Evolutionary conservation across 2,329 filamentous ascomycete species (phyloP).

Genomic region (Xylariaceae sp.): DNA sequence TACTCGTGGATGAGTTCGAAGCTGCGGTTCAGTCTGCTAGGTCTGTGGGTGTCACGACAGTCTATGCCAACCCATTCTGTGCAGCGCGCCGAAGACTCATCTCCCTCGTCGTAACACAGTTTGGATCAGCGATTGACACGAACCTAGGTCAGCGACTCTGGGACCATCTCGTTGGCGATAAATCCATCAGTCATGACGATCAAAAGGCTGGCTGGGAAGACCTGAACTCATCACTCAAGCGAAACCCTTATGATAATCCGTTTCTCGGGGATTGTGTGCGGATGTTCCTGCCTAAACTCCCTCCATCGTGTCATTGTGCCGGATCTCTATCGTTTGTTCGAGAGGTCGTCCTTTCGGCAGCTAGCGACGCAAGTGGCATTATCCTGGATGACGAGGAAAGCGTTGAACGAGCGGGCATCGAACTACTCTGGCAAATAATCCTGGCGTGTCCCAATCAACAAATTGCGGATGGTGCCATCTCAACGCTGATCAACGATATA

Average conservation of each 20-base stretch:
- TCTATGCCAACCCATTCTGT: slow-evolving; percentile 46
- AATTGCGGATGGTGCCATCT: slow-evolving; percentile 64
- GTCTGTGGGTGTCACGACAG: slow-evolving; percentile 37
- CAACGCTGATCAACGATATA: slow-evolving; percentile 62
- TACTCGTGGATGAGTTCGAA: slow-evolving; percentile 62
- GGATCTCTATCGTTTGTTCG: slow-evolving; percentile 61
- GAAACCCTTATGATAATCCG: slow-evolving; percentile 44
- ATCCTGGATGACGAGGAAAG: slow-evolving; percentile 48
- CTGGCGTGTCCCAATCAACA: slow-evolving; percentile 59
- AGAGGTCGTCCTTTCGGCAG: slow-evolving; percentile 43
- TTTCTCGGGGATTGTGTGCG: slow-evolving; percentile 52
- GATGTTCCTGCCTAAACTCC: slow-evolving; percentile 52
- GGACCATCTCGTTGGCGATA: slow-evolving; percentile 64
- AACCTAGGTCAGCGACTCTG: slow-evolving; percentile 63
- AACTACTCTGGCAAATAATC: slow-evolving; percentile 80
- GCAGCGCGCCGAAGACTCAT: slow-evolving; percentile 54
- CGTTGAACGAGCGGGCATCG: slow-evolving; percentile 50
- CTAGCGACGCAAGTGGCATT: slow-evolving; percentile 41
- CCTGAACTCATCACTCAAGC: slow-evolving; percentile 46
- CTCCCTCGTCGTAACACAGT: slow-evolving; percentile 49
- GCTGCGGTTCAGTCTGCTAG: slow-evolving; percentile 44
- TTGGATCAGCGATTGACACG: slow-evolving; percentile 57
- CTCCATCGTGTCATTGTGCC: slow-evolving; percentile 53
- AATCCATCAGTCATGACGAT: slow-evolving; percentile 54
- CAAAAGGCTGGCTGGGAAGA: slow-evolving; percentile 65